Evolutionary conservation across 1,284 basidiomycete species (phyloP).

Genomic region (Abortiporus biennis): DNA sequence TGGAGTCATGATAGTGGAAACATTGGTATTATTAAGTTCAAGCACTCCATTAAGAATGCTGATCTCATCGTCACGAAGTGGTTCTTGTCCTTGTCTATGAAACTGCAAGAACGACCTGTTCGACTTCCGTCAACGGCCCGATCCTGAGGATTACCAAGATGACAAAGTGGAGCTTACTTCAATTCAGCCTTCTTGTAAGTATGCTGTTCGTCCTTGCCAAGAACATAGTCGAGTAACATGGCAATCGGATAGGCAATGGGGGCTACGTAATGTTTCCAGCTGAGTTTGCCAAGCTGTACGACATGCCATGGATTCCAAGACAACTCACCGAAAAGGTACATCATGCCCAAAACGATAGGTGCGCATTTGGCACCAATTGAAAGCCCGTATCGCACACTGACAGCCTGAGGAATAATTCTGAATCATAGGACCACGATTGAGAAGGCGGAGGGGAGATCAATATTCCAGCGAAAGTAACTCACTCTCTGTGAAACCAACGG

Average conservation of each 20-base stretch:
- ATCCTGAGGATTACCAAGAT: not conserved
- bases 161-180: constrained; percentile 33
- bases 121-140: not conserved
- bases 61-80: constrained; percentile 86
- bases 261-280: constrained; percentile 34
- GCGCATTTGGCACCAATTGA: constrained; percentile 84
- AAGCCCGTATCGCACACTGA: constrained; percentile 88
- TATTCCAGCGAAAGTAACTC: constrained; percentile 13
- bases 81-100: constrained; percentile 82
- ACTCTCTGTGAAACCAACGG: constrained; percentile 36
- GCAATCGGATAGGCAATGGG: constrained; percentile 89
- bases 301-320: not conserved
- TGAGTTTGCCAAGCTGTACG: not conserved
- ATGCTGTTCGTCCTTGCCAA: constrained; percentile 66
- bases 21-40: constrained; percentile 80
- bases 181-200: constrained; percentile 92
- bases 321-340: constrained; percentile 69
- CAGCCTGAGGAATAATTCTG: constrained; percentile 84
- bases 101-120: constrained; percentile 79
- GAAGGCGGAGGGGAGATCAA: not conserved
- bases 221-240: constrained; percentile 75
- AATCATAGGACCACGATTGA: not conserved
- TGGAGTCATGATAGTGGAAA: constrained; percentile 84
- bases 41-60: constrained; percentile 85
- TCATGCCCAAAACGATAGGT: constrained; percentile 73